Evolutionary conservation across 1,284 basidiomycete genomes (phyloP).

Genomic region (Xerocomus nothofagi): DNA sequence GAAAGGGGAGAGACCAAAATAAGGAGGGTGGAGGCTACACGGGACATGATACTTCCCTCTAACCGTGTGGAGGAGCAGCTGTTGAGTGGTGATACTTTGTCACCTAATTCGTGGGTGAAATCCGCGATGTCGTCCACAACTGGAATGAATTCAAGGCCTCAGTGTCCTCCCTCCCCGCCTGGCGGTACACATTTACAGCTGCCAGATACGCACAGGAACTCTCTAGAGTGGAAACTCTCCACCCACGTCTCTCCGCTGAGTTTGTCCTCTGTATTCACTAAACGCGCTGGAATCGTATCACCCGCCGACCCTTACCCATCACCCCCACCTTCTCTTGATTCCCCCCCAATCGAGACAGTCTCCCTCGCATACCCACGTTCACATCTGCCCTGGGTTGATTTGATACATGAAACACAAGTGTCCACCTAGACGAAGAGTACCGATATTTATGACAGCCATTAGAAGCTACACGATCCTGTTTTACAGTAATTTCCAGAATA

Average conservation of each 20-base stretch:
- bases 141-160: constrained; percentile 26
- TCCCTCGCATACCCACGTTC: constrained; percentile 15
- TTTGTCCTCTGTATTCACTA: constrained; percentile 23
- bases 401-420: constrained; percentile 18
- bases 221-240: constrained; percentile 33
- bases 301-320: constrained; percentile 69
- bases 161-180: constrained; percentile 5
- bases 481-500: constrained; percentile 3
- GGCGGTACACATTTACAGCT: constrained; percentile 5
- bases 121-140: constrained; percentile 25
- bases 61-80: constrained; percentile 58
- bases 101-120: constrained; percentile 8
- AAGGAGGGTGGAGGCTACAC: constrained; percentile 78
- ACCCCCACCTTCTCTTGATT: constrained; percentile 72
- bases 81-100: constrained; percentile 40
- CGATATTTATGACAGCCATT: constrained; percentile 27
- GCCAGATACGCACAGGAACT: constrained; percentile 17
- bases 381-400: constrained; percentile 3
- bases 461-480: constrained; percentile 5
- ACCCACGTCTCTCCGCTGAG: constrained; percentile 31
- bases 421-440: constrained; percentile 20
- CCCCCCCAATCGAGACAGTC: constrained; percentile 45
- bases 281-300: constrained; percentile 32
- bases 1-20: constrained; percentile 89
- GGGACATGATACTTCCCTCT: constrained; percentile 70